Conservation (phyloP, 305 asterid genomes). For the Fraxinus dipetala region DNA sequence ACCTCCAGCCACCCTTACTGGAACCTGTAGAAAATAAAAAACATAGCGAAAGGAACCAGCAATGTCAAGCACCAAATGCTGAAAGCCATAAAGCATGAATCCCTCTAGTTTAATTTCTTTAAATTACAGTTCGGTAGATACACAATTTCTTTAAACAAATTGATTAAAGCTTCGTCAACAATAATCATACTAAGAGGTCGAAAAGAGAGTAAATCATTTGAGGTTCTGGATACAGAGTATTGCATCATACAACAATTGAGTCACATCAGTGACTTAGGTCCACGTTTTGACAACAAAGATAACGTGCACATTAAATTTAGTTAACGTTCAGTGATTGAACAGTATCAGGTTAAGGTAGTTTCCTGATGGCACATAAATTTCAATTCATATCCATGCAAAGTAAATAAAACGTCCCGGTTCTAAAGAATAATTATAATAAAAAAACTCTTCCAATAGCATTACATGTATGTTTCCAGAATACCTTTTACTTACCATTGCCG, state of each 20-base stretch:
- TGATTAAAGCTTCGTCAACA: not conserved
- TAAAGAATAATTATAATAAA: not conserved
- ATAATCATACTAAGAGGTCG: not conserved
- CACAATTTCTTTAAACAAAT: not conserved
- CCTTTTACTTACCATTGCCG: not conserved
- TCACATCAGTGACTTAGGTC: not conserved
- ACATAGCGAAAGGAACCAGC: slow-evolving; percentile 6
- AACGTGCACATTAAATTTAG: not conserved
- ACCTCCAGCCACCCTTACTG: slow-evolving; percentile 92
- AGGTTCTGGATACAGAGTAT: not conserved
- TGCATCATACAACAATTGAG: slow-evolving; percentile 7
- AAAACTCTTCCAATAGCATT: not conserved
- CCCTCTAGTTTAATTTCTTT: not conserved
- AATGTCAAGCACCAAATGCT: slow-evolving; percentile 7
- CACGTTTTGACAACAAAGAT: slow-evolving; percentile 1
- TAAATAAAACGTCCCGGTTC: not conserved
- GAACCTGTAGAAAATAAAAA: slow-evolving; percentile 51
- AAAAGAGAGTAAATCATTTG: not conserved
- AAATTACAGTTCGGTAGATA: not conserved
- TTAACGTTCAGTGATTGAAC: slow-evolving; percentile 3
- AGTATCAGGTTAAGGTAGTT: slow-evolving; percentile 4
- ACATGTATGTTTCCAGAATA: not conserved
- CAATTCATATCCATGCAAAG: not conserved
- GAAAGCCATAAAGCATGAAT: slow-evolving; percentile 3
- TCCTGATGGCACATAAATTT: not conserved